phyloP scores from a whole-genome alignment of 2,329 filamentous ascomycete species.

The Hypoxylon sp. region DNA sequence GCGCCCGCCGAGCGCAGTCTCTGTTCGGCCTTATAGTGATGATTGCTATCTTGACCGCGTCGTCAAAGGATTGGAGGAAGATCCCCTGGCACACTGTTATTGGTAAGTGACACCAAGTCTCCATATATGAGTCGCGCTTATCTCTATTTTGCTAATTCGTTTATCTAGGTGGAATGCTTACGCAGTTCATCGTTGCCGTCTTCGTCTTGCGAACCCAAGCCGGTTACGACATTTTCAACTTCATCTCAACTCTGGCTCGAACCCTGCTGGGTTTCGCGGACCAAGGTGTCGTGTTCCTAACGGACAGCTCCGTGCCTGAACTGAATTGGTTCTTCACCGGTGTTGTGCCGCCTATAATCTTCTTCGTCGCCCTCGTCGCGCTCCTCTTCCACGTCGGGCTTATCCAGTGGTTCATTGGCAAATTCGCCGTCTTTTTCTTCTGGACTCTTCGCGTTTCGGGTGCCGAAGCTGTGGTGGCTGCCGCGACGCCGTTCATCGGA shows the following conservation, averaged over 20 bases:
- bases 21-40: conserved; percentile 82
- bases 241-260: conserved; percentile 81
- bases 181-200: conserved; percentile 88
- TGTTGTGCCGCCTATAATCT: conserved; percentile 93
- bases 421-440: conserved; percentile 92
- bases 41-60: conserved; percentile 74
- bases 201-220: conserved; percentile 86
- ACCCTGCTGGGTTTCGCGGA: conserved; percentile 81
- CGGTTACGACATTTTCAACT: conserved; percentile 92
- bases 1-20: conserved; percentile 82
- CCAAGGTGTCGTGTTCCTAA: conserved; percentile 80
- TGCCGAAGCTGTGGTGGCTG: conserved; percentile 92
- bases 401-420: conserved; percentile 89
- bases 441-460: conserved; percentile 89
- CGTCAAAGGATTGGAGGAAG: conserved; percentile 74
- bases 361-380: conserved; percentile 94
- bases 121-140: not conserved
- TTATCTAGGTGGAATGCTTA: conserved; percentile 77
- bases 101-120: conserved; percentile 52
- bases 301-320: conserved; percentile 58
- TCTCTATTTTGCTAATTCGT: conserved; percentile 5
- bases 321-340: conserved; percentile 77
- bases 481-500: conserved; percentile 92
- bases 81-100: conserved; percentile 85
- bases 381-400: conserved; percentile 84